Conservation (phyloP, 164 flowering plant species). For the Nelumbo lutea region DNA sequence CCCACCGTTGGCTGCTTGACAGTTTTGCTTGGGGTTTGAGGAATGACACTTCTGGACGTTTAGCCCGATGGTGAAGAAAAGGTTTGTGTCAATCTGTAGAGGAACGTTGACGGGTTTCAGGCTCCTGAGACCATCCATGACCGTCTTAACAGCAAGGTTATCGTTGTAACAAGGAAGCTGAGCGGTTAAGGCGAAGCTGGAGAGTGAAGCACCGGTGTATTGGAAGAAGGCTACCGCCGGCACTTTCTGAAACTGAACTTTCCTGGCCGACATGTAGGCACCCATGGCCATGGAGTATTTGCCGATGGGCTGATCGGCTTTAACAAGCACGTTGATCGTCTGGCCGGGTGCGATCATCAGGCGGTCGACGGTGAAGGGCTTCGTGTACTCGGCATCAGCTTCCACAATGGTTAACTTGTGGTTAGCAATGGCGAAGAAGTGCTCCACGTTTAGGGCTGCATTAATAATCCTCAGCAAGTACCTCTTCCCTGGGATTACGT, state of each 20-base stretch:
- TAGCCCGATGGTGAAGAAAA: constrained; percentile 57
- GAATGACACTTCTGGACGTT: constrained; percentile 45
- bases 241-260: constrained; percentile 34
- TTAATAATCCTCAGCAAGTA: constrained; percentile 60
- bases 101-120: constrained; percentile 36
- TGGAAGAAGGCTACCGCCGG: constrained; percentile 46
- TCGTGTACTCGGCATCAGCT: constrained; percentile 64
- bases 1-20: constrained; percentile 42
- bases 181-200: constrained; percentile 27
- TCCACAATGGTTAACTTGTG: constrained; percentile 63
- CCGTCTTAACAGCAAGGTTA: constrained; percentile 38
- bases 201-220: constrained; percentile 33
- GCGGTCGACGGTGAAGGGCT: constrained; percentile 47
- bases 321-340: constrained; percentile 53
- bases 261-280: constrained; percentile 42
- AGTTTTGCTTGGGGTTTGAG: constrained; percentile 37
- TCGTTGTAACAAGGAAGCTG: constrained; percentile 43
- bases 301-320: constrained; percentile 45
- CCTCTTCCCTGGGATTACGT: constrained; percentile 55
- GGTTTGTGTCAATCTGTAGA: constrained; percentile 37
- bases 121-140: constrained; percentile 58
- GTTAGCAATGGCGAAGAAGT: constrained; percentile 62
- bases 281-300: constrained; percentile 65
- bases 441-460: constrained; percentile 54
- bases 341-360: constrained; percentile 69